phyloP scores from a whole-genome alignment of 805 yeast species.

The Candida suzukii region DNA sequence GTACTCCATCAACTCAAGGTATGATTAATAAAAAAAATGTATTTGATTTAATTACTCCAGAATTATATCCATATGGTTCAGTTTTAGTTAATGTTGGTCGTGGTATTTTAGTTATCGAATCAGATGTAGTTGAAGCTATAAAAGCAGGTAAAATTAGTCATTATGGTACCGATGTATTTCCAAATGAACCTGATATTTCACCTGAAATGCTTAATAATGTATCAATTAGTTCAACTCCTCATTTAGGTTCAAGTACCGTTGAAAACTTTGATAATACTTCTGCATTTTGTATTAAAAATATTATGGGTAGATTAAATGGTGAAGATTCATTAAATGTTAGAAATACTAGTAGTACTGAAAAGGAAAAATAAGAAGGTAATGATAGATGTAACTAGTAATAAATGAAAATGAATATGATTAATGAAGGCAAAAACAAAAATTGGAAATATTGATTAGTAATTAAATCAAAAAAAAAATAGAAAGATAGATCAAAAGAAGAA shows the following conservation, averaged over 20 bases:
- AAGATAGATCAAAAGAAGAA: too few relatives aligned
- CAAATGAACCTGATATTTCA: constrained; percentile 52
- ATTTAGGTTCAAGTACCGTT: constrained; percentile 60
- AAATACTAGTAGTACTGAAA: too few relatives aligned
- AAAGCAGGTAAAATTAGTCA: constrained; percentile 51
- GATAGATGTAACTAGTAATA: too few relatives aligned
- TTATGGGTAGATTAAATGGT: constrained; percentile 36
- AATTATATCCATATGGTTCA: too few relatives aligned
- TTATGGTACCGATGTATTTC: constrained; percentile 71
- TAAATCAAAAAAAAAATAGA: too few relatives aligned
- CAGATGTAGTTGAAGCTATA: constrained; percentile 55
- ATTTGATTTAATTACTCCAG: constrained; percentile 44
- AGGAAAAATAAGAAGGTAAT: too few relatives aligned
- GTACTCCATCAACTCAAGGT: constrained; percentile 48
- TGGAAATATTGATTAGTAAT: too few relatives aligned
- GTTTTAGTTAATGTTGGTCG: constrained; percentile 71
- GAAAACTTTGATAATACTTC: constrained; percentile 51
- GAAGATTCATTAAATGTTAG: constrained; percentile 17
- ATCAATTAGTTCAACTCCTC: constrained; percentile 65
- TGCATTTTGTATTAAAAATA: constrained; percentile 45
- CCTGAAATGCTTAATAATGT: constrained; percentile 41
- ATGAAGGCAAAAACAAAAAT: too few relatives aligned
- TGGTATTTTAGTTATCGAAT: constrained; percentile 61
- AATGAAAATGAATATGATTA: too few relatives aligned
- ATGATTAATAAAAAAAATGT: constrained; percentile 42